phyloP scores from a whole-genome alignment of 768 basidiomycete species.

The Lentinula sp. region DNA sequence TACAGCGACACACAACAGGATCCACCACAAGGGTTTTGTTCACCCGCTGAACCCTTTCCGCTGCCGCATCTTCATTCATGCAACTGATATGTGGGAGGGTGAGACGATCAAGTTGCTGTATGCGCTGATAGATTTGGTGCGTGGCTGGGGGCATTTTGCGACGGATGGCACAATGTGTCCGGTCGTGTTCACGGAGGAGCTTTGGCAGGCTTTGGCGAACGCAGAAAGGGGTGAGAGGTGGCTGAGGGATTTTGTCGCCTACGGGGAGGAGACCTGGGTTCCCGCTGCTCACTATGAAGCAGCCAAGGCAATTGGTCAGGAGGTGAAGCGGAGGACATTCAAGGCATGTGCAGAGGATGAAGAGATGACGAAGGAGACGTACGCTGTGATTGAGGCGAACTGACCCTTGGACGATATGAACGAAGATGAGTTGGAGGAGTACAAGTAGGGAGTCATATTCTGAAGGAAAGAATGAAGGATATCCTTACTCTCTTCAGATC shows the following conservation, averaged over 20 bases:
- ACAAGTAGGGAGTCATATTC: neutral
- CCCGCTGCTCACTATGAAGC: constrained; percentile 21
- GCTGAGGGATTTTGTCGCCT: constrained; percentile 13
- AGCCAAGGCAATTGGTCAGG: constrained; percentile 18
- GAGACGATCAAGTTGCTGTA: constrained; percentile 23
- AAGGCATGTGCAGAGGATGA: constrained; percentile 12
- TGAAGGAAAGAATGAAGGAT: constrained; percentile 11
- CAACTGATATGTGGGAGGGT: constrained; percentile 24
- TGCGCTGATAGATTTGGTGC: constrained; percentile 21
- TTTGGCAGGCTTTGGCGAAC: constrained; percentile 15
- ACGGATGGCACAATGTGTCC: constrained; percentile 22
- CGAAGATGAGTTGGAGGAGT: constrained; percentile 14
- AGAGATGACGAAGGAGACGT: constrained; percentile 19
- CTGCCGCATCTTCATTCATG: constrained; percentile 22
- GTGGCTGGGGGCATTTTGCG: constrained; percentile 18
- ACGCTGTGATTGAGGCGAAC: constrained; percentile 22
- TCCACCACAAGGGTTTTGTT: constrained; percentile 17
- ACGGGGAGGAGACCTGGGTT: constrained; percentile 24
- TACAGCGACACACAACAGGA: constrained; percentile 22
- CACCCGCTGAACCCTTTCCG: constrained; percentile 16
- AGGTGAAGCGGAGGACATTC: constrained; percentile 15
- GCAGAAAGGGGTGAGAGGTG: constrained; percentile 14
- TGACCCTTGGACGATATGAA: constrained; percentile 35
- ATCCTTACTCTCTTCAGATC: neutral
- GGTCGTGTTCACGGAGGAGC: constrained; percentile 20